phyloP scores from a whole-genome alignment of 1,284 basidiomycete genomes.

The Mycena sp. region DNA sequence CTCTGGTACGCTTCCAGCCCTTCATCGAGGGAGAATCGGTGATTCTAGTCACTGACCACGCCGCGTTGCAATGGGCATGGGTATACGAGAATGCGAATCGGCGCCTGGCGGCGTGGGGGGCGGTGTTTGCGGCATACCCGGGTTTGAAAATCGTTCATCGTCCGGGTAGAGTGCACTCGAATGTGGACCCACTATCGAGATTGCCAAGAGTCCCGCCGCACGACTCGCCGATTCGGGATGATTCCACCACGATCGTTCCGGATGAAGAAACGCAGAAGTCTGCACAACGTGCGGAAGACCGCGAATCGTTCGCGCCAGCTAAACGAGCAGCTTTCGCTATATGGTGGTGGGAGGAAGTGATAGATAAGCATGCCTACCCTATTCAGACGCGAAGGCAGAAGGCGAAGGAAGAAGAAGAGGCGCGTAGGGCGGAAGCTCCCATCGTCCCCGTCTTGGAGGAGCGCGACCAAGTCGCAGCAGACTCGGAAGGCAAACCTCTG shows the following conservation, averaged over 20 bases:
- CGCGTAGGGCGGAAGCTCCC: background rate
- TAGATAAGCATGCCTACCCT: background rate
- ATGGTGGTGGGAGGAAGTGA: slow-evolving; percentile 1
- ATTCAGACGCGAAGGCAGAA: background rate
- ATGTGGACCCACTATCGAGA: slow-evolving; percentile 9
- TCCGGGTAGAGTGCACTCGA: slow-evolving; percentile 36
- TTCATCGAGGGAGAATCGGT: background rate
- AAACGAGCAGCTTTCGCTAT: background rate
- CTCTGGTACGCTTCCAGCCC: slow-evolving; percentile 30
- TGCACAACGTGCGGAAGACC: background rate
- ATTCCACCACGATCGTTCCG: background rate
- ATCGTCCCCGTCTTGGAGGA: background rate
- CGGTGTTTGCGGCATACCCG: slow-evolving; percentile 43
- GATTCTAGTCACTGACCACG: slow-evolving; percentile 8
- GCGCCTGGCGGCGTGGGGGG: slow-evolving; percentile 41
- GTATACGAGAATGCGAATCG: slow-evolving; percentile 45
- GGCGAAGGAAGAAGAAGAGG: background rate
- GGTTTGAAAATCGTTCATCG: slow-evolving; percentile 45
- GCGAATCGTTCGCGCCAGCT: background rate
- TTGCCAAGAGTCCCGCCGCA: slow-evolving; percentile 4
- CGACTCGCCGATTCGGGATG: background rate
- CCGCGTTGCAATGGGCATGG: slow-evolving; percentile 37
- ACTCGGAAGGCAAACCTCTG: background rate
- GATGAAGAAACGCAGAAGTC: background rate
- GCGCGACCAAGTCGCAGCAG: background rate